Percentiles rank a stretch among this genome's conserved stretches.
phyloP scores from a whole-genome alignment of 371 early-diverging fungal genomes.

The Mortierella polycephala region DNA sequence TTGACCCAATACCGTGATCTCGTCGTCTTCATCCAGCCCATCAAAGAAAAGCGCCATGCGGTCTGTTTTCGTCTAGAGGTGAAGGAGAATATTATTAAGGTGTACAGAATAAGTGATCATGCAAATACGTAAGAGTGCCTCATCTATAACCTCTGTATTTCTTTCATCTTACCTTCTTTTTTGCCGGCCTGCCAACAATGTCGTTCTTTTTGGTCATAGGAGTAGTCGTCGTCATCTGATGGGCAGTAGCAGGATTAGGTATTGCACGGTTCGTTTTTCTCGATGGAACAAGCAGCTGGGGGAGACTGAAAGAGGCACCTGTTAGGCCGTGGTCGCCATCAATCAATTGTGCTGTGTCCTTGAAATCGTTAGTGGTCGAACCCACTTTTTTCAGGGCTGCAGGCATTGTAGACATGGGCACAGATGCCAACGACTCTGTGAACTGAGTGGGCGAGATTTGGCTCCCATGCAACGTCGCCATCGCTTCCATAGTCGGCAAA shows the following conservation, averaged over 20 bases:
- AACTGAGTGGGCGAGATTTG: constrained; percentile 3
- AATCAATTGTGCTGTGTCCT: neutral
- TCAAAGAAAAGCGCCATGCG: constrained; percentile 49
- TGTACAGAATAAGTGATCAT: neutral
- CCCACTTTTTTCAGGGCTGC: neutral
- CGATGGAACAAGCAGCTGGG: constrained; percentile 20
- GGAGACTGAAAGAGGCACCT: constrained; percentile 14
- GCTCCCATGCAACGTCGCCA: constrained; percentile 16
- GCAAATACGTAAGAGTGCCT: neutral
- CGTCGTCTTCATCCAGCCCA: constrained; percentile 36
- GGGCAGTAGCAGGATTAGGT: neutral
- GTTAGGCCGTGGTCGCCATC: constrained; percentile 7
- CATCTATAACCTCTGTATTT: neutral
- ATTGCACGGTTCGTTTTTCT: neutral
- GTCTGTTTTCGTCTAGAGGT: constrained; percentile 30
- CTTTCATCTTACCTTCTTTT: constrained; percentile 32
- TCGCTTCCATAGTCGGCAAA: constrained; percentile 17
- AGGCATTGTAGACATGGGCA: neutral
- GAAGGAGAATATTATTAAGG: neutral
- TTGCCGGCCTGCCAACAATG: constrained; percentile 14
- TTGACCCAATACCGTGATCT: constrained; percentile 1
- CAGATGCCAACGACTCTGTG: neutral
- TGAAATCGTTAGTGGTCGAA: neutral
- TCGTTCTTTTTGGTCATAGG: too few relatives aligned
- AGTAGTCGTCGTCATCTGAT: neutral